phyloP scores from a whole-genome alignment of 805 yeast genomes.

The Kuraishia hungarica region DNA sequence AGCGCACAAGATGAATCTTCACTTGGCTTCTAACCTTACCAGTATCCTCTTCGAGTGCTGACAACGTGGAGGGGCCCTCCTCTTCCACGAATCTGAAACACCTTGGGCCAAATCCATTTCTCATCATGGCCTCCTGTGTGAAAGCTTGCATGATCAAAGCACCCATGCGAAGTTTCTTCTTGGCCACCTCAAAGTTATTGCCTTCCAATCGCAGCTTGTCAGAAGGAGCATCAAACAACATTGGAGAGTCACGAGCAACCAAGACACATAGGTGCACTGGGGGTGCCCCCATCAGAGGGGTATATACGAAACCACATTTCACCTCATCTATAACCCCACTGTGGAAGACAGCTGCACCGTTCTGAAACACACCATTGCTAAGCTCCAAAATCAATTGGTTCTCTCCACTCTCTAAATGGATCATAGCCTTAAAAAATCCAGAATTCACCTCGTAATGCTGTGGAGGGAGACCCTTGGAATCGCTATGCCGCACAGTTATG shows the following conservation, averaged over 20 bases:
- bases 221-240: conserved; percentile 60
- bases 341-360: conserved; percentile 22
- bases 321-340: conserved; percentile 5
- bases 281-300: conserved; percentile 42
- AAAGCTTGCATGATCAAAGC: conserved; percentile 87
- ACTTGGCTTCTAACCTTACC: conserved; percentile 44
- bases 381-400: conserved; percentile 50
- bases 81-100: conserved; percentile 71
- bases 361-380: conserved; percentile 23
- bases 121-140: conserved; percentile 82
- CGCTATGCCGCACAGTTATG: conserved; percentile 33
- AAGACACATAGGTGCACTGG: conserved; percentile 78
- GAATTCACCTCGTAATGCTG: conserved; percentile 61
- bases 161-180: conserved; percentile 68
- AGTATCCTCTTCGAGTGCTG: conserved; percentile 29
- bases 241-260: conserved; percentile 68
- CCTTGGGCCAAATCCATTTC: conserved; percentile 71
- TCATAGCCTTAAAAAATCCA: conserved; percentile 66
- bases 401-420: conserved; percentile 62
- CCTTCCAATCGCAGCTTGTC: conserved; percentile 43
- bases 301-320: conserved; percentile 11
- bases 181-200: conserved; percentile 60
- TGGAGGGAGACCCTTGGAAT: conserved; percentile 47
- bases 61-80: conserved; percentile 42
- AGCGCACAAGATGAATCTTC: conserved; percentile 68